Percentiles rank a stretch among this genome's conserved stretches.
phyloP scores from a whole-genome alignment of 352 stramenopile species.

The Phytophthora citricola region DNA sequence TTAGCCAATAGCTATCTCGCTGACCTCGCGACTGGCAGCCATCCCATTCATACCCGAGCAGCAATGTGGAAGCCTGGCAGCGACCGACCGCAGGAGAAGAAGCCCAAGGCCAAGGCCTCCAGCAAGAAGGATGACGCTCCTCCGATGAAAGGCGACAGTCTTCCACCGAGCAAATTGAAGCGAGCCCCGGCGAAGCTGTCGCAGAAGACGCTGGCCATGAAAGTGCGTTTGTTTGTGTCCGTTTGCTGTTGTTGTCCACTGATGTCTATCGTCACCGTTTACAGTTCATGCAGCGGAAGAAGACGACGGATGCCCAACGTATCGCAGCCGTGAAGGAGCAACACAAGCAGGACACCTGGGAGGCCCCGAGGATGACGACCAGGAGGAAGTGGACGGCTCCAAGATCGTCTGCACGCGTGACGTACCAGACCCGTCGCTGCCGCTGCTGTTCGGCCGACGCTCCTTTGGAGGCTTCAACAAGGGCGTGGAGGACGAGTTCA shows the following conservation, averaged over 20 bases:
- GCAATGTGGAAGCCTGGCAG: constrained; percentile 75
- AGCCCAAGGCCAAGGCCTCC: constrained; percentile 32
- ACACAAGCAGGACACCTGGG: constrained; percentile 71
- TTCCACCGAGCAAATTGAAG: constrained; percentile 25
- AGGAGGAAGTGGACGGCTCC: constrained; percentile 33
- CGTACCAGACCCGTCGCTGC: constrained; percentile 75
- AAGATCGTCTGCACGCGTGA: constrained; percentile 62
- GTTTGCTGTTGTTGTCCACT: not conserved
- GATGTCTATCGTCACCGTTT: not conserved
- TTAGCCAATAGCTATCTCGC: not conserved
- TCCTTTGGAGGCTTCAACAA: constrained; percentile 89
- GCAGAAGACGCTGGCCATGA: constrained; percentile 89
- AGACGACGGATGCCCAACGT: constrained; percentile 62
- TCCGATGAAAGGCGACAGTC: constrained; percentile 21
- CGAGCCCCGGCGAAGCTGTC: constrained; percentile 53
- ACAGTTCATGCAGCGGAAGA: constrained; percentile 91
- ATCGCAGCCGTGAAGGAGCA: constrained; percentile 57
- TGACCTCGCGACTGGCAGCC: constrained; percentile 7
- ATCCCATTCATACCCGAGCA: constrained; percentile 8
- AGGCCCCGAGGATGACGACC: constrained; percentile 41
- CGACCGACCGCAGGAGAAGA: constrained; percentile 41
- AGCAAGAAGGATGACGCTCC: constrained; percentile 16
- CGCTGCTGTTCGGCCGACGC: constrained; percentile 75
- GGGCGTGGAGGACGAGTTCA: constrained; percentile 81
- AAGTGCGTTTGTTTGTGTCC: constrained; percentile 31